These are phyloP conservation scores for Backusella parvicylindrica DNA, from an alignment of 192 early-diverging fungal species.

Conservation along the genomic window DNA sequence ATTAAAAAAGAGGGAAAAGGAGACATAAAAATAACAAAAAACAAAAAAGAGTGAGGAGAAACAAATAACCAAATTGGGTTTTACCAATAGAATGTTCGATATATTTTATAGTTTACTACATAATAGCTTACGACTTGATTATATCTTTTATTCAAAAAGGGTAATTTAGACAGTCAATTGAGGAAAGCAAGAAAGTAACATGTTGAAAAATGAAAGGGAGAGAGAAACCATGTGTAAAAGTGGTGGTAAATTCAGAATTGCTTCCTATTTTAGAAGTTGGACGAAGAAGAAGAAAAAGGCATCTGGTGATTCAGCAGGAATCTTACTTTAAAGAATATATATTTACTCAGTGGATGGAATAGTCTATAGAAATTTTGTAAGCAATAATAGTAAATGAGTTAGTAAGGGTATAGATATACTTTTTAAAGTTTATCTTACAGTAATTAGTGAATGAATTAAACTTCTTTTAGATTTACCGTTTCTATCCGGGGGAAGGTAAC, in stretches of 20 bases:
- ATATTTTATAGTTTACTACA: neutral
- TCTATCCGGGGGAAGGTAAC: neutral
- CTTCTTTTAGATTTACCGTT: neutral
- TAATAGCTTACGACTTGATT: neutral
- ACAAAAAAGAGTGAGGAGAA: neutral
- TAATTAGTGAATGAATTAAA: neutral
- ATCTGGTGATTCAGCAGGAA: neutral
- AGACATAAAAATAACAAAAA: neutral
- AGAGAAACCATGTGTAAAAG: neutral
- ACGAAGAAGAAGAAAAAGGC: neutral
- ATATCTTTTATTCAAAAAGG: neutral
- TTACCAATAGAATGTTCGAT: slow-evolving; percentile 3
- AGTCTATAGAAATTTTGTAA: neutral
- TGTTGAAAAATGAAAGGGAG: neutral
- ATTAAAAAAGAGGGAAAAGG: neutral
- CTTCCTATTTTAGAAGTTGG: neutral
- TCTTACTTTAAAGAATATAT: neutral
- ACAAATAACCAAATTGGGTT: neutral
- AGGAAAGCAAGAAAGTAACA: neutral
- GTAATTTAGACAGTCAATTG: neutral
- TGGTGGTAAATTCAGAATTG: neutral
- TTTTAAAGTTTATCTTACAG: neutral
- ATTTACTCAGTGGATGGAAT: neutral
- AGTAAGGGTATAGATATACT: neutral
- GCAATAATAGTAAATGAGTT: neutral